Percentiles rank a stretch among this genome's conserved stretches.
phyloP scores from a whole-genome alignment of 1,139 yeast genomes.

The Trichomonascaceae sp. region DNA sequence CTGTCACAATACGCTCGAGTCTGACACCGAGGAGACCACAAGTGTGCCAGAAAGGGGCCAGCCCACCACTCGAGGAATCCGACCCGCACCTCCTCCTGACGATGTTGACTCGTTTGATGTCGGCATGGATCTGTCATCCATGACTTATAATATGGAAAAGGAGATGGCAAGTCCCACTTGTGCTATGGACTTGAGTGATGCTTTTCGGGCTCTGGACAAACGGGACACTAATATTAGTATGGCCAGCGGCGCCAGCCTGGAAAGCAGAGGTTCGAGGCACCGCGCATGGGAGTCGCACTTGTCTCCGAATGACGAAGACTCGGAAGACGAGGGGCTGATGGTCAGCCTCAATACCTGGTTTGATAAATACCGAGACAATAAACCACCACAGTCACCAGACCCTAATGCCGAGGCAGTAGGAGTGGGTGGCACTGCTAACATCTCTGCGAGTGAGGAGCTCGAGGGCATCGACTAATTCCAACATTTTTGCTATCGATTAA shows the following conservation, averaged over 20 bases:
- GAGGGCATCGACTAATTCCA: no score
- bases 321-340: conserved; percentile 19
- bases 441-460: no score
- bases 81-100: no score
- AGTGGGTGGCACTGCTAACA: no score
- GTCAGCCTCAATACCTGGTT: conserved; percentile 16
- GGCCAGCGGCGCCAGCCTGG: conserved; percentile 2
- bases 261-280: conserved; percentile 3
- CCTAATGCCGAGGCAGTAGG: no score
- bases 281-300: conserved; percentile 18
- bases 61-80: neutral
- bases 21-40: neutral
- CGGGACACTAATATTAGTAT: neutral
- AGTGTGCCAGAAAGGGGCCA: no score
- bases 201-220: neutral
- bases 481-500: no score
- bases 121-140: conserved; percentile 7
- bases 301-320: conserved; percentile 11
- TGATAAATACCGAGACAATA: conserved; percentile 5
- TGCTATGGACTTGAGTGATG: neutral
- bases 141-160: conserved; percentile 7
- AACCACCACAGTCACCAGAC: no score
- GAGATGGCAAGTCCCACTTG: neutral
- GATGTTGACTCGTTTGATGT: conserved; percentile 1
- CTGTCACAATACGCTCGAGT: no score